A percentile compares a stretch with the other conserved stretches of the same genome.
Evolutionary conservation across 805 yeast genomes (phyloP).

Genomic region (Komagataella kurtzmanii): DNA sequence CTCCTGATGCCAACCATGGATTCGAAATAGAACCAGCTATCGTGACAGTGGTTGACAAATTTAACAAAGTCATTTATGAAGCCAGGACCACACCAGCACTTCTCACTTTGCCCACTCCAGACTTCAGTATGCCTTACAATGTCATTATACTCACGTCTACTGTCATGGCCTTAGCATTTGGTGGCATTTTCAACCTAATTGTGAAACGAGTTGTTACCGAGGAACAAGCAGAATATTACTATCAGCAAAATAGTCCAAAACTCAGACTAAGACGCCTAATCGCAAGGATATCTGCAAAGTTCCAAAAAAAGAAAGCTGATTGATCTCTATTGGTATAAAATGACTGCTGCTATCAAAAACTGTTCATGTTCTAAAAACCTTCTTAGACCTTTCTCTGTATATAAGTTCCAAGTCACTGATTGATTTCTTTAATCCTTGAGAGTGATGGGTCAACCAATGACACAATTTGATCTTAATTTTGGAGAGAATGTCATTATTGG

Average conservation of each 20-base stretch:
- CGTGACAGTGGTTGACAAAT: constrained; percentile 35
- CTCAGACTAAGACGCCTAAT: neutral
- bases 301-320: neutral
- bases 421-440: neutral
- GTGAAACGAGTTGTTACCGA: constrained; percentile 65
- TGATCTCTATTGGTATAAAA: neutral
- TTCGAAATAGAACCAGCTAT: constrained; percentile 91
- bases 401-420: neutral
- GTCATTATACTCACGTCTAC: constrained; percentile 92
- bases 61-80: constrained; percentile 22
- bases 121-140: constrained; percentile 96
- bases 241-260: neutral
- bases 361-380: neutral
- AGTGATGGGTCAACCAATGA: constrained; percentile 18
- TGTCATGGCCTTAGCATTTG: constrained; percentile 84
- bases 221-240: constrained; percentile 39
- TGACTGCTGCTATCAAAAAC: neutral
- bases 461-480: constrained; percentile 25
- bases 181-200: constrained; percentile 68
- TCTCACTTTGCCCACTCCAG: constrained; percentile 87
- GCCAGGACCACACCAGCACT: constrained; percentile 79
- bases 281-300: neutral
- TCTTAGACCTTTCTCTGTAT: neutral
- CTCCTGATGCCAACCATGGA: constrained; percentile 99
- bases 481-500: constrained; percentile 24